These are phyloP conservation scores for Arctium minus DNA, from an alignment of 129 eudicot species.

Conservation along the genomic window DNA sequence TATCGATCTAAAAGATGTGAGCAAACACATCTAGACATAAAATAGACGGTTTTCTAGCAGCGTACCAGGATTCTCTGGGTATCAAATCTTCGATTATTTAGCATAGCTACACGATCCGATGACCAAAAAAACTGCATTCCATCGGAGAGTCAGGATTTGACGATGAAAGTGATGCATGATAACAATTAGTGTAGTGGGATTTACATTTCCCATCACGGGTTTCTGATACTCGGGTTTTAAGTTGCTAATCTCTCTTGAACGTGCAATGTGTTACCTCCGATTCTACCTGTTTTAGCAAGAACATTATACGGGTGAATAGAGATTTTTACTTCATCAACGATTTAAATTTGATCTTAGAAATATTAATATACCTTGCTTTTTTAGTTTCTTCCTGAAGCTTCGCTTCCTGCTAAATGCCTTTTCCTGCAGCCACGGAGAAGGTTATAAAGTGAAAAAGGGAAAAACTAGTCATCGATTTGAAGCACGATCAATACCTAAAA, in stretches of 20 bases:
- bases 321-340: background rate
- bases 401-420: conserved; percentile 97
- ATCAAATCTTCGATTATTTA: background rate
- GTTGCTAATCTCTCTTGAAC: conserved; percentile 23
- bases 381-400: conserved; percentile 84
- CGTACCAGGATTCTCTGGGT: background rate
- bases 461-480: background rate
- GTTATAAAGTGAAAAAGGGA: background rate
- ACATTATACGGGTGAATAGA: background rate
- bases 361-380: conserved; percentile 50
- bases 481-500: background rate
- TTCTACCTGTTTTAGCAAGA: conserved; percentile 19
- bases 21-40: background rate
- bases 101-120: background rate
- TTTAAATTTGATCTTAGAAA: background rate
- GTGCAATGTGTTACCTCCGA: background rate
- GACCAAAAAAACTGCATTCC: background rate
- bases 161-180: background rate
- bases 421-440: conserved; percentile 56
- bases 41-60: background rate
- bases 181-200: background rate
- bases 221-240: background rate
- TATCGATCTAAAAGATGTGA: background rate
- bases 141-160: background rate
- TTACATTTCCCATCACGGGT: background rate